phyloP scores from a whole-genome alignment of 176 grass and related monocot genomes.

The Hyparrhenia diplandra region DNA sequence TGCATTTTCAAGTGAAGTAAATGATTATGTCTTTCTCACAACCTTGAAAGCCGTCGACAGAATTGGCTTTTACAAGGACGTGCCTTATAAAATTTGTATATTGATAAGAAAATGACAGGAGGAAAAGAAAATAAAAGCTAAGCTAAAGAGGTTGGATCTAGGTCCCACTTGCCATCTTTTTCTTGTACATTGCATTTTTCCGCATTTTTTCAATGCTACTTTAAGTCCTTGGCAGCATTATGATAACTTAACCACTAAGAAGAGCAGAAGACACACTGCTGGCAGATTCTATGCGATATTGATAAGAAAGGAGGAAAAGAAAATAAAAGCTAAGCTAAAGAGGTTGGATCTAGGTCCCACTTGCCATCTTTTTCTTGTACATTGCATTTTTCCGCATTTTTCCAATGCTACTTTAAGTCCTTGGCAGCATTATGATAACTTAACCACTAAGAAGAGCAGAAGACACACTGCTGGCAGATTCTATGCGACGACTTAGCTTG shows the following conservation, averaged over 20 bases:
- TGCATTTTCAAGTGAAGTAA: background rate
- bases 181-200: background rate
- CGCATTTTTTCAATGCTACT: background rate
- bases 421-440: background rate
- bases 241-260: background rate
- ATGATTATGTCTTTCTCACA: slow-evolving; percentile 57
- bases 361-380: slow-evolving; percentile 2
- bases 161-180: slow-evolving; percentile 4
- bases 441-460: background rate
- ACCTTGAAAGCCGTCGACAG: slow-evolving; percentile 61
- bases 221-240: background rate
- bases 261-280: background rate
- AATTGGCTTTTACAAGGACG: slow-evolving; percentile 54
- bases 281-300: background rate
- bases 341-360: background rate
- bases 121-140: background rate
- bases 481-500: too few relatives aligned
- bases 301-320: background rate
- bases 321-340: background rate
- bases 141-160: background rate
- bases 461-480: background rate
- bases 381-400: background rate
- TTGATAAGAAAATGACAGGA: background rate
- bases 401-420: background rate
- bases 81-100: too few relatives aligned